Evolutionary conservation across 2,329 filamentous ascomycete genomes (phyloP).

Genomic region (Dactylellina drechsleri): DNA sequence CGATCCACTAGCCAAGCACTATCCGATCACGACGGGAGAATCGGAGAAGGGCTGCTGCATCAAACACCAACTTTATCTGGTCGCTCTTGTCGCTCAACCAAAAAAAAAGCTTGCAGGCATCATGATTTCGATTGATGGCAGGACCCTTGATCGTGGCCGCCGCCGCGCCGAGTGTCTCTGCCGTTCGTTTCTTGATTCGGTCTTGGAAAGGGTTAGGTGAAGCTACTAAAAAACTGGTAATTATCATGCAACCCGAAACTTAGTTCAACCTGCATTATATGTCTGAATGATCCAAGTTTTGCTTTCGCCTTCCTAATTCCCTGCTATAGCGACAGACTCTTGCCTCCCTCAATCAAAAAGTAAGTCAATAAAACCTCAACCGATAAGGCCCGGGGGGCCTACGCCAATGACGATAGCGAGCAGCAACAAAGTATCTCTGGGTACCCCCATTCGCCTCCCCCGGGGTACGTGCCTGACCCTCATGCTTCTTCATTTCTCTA

Average conservation of each 20-base stretch:
- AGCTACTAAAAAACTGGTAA: background rate
- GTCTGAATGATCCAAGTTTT: conserved; percentile 23
- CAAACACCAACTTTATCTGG: conserved; percentile 48
- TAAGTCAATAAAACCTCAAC: conserved; percentile 11
- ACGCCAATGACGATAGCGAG: conserved; percentile 24
- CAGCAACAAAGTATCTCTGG: conserved; percentile 22
- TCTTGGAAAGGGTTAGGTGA: conserved; percentile 1
- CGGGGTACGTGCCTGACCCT: conserved; percentile 26
- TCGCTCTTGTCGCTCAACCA: conserved; percentile 3
- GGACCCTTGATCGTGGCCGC: conserved; percentile 38
- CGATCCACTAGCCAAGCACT: conserved; percentile 10
- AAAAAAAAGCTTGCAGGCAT: conserved; percentile 21
- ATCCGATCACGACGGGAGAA: conserved; percentile 34
- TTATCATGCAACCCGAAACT: conserved; percentile 18
- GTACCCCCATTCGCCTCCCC: conserved; percentile 15
- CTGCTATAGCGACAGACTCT: conserved; percentile 27
- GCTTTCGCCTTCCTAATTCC: conserved; percentile 21
- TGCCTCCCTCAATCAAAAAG: conserved; percentile 7
- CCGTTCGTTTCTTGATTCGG: conserved; percentile 45
- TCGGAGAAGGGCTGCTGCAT: conserved; percentile 27
- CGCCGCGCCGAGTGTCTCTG: conserved; percentile 34
- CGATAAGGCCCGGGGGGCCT: conserved; percentile 23
- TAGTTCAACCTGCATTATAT: conserved; percentile 40
- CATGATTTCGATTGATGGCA: conserved; percentile 22
- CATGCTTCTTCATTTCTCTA: conserved; percentile 28